Base-by-base conservation (phyloP, 2,329 filamentous ascomycete species). In the Phaeosphaeriaceae sp. region DNA sequence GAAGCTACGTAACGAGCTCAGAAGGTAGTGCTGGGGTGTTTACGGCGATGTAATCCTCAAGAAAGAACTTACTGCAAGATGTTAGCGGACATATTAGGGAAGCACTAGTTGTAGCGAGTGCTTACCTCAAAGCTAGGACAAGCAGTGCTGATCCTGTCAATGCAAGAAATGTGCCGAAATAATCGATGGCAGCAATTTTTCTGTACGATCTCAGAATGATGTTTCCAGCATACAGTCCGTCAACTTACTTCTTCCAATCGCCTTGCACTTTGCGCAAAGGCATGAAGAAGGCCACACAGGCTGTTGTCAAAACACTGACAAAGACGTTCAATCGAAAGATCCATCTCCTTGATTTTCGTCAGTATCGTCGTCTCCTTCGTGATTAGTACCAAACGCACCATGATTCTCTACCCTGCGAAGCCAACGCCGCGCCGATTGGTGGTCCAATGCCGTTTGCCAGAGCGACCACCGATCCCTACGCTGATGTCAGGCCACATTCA, bases 101-200 rank as follows among this genome's bases (percentile, higher is more conserved):
- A n/a, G n/a, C n/a, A n/a, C n/a, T n/a, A n/a, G n/a, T n/a, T n/a
- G n/a, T n/a, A n/a, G n/a, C n/a, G n/a, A n/a, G n/a, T n/a, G n/a
- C n/a, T n/a, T n/a, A n/a, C n/a, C n/a, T 89, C 24, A 90, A 83
- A 4, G 65, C 62, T 8, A 72, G 61, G n/a, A 89, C 80, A 7
- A 90, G 83, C 30, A 89, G 83, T 0, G 83, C 85, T 11, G 83
- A 83, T 0, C 68, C 66, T n/a, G 83, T 75, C 0, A 86, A 85
- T 3, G 83, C 85, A 1, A 83, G 79, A 10, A 88, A 60, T 0
- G 86, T 78, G 1, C 88, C 88, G 32, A 79, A 82, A 62, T 84
- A 88, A 71, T 91, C 88, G 53, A 90, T 87, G 46, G 83, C 66
- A 22, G 57, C 56, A 26, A 66, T 6, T 53, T 69, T 69, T 9